These are phyloP conservation scores for Cudoniella acicularis DNA, from an alignment of 495 filamentous ascomycete genomes.

Conservation along the genomic window DNA sequence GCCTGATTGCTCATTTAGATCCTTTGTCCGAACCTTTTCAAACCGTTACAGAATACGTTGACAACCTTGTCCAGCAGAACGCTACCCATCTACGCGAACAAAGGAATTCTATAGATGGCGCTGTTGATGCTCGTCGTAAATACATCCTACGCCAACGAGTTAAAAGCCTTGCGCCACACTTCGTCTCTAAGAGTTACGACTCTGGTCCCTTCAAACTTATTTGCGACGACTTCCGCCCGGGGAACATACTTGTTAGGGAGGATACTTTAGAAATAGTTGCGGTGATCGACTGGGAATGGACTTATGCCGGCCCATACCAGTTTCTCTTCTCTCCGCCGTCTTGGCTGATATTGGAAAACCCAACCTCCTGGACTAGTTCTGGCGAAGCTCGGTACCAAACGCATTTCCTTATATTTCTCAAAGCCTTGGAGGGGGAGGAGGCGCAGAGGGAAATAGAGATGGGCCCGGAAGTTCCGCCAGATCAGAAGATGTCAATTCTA, in stretches of 20 bases:
- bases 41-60: slow-evolving; percentile 20
- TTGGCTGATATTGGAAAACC: slow-evolving; percentile 19
- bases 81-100: slow-evolving; percentile 10
- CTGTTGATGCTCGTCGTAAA: slow-evolving; percentile 14
- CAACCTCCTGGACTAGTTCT: background rate
- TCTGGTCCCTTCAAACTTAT: slow-evolving; percentile 32
- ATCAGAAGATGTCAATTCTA: slow-evolving; percentile 2
- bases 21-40: slow-evolving; percentile 7
- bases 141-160: slow-evolving; percentile 2
- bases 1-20: background rate
- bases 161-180: slow-evolving; percentile 3
- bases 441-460: background rate
- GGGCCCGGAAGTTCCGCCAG: background rate
- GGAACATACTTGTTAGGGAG: slow-evolving; percentile 33
- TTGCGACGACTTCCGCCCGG: slow-evolving; percentile 33
- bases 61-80: slow-evolving; percentile 6
- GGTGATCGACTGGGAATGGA: slow-evolving; percentile 26
- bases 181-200: slow-evolving; percentile 1
- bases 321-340: slow-evolving; percentile 18
- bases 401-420: slow-evolving; percentile 7
- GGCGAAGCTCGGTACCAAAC: background rate
- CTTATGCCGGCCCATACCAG: slow-evolving; percentile 24
- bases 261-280: slow-evolving; percentile 16
- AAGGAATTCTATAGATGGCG: slow-evolving; percentile 18
- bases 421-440: slow-evolving; percentile 11